Percentiles rank a stretch among this genome's conserved stretches.
phyloP scores from a whole-genome alignment of 345 rosid species.

The Chamaenerion angustifolium region DNA sequence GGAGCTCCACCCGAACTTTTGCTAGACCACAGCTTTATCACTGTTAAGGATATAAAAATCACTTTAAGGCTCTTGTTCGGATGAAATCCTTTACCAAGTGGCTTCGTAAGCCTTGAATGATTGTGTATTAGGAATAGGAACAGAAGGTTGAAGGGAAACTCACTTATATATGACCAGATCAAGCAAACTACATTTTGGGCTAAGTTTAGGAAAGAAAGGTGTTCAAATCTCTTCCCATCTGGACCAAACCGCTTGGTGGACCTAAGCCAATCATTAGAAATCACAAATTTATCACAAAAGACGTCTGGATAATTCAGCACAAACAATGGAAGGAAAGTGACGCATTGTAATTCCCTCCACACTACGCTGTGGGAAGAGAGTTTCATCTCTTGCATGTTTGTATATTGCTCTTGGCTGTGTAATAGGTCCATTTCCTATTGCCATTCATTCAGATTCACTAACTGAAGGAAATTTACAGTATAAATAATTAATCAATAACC shows the following conservation, averaged over 20 bases:
- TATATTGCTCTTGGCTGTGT: too few relatives aligned
- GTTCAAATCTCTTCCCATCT: constrained; percentile 81
- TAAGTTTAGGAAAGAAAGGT: constrained; percentile 76
- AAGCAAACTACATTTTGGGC: constrained; percentile 87
- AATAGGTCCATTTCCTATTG: too few relatives aligned
- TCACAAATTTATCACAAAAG: neutral
- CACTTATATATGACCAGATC: constrained; percentile 82
- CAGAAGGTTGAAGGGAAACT: constrained; percentile 13
- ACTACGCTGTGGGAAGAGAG: too few relatives aligned
- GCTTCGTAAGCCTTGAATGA: too few relatives aligned
- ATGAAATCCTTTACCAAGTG: too few relatives aligned
- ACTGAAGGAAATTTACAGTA: too few relatives aligned
- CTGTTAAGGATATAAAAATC: constrained; percentile 16
- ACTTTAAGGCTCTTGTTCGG: neutral
- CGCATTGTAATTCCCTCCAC: too few relatives aligned
- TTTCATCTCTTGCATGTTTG: too few relatives aligned
- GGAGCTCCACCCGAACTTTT: constrained; percentile 55
- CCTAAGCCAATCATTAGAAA: constrained; percentile 19
- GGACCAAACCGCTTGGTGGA: constrained; percentile 84
- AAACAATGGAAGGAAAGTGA: too few relatives aligned
- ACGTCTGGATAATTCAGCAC: too few relatives aligned
- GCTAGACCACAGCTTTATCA: constrained; percentile 87
- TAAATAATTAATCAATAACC: too few relatives aligned
- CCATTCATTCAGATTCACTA: too few relatives aligned
- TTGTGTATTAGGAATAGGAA: neutral